Evolutionary conservation across 305 asterid genomes (phyloP).

Genomic region (Solanum hybrid): DNA sequence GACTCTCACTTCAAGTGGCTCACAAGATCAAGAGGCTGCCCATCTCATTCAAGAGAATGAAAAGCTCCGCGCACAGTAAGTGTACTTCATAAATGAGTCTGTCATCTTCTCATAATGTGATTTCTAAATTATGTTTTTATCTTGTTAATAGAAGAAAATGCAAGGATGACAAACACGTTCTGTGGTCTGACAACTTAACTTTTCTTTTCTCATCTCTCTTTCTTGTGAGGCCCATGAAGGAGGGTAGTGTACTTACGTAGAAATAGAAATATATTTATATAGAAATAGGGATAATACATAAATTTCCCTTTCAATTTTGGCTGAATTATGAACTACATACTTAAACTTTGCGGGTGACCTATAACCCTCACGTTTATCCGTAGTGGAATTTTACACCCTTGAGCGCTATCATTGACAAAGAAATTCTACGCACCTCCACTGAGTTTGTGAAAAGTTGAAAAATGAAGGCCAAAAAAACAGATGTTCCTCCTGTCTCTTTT

Average conservation of each 20-base stretch:
- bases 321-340: background rate
- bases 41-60: slow-evolving; percentile 35
- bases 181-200: background rate
- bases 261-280: background rate
- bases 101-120: background rate
- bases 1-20: slow-evolving; percentile 14
- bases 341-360: background rate
- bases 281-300: background rate
- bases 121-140: background rate
- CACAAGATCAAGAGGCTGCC: slow-evolving; percentile 30
- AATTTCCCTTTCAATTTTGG: background rate
- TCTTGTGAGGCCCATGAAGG: background rate
- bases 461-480: background rate
- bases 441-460: background rate
- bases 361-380: background rate
- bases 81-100: slow-evolving; percentile 3
- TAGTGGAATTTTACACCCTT: background rate
- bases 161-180: background rate
- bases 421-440: background rate
- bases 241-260: background rate
- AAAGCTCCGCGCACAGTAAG: slow-evolving; percentile 53
- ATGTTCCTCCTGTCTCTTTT: background rate
- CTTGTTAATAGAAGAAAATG: background rate
- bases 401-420: background rate
- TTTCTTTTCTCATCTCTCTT: background rate